Evolutionary conservation across 805 yeast genomes (phyloP), one percentile per base, ranked within the genome.

Genomic region (Candida pseudofarinosa): DNA sequence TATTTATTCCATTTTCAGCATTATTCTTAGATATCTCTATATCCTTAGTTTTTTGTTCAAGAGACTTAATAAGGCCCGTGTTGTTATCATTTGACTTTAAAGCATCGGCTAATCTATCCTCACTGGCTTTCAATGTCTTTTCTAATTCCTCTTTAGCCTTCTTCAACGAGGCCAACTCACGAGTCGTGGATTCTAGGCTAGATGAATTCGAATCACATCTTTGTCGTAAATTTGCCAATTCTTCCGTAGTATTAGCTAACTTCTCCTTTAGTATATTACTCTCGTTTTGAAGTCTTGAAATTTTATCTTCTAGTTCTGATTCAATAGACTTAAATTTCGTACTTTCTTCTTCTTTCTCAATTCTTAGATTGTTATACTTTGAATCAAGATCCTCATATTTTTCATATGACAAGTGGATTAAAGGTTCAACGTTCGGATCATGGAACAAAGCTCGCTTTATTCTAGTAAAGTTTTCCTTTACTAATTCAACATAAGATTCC

Each of bases 1-100:
- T 89, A 57, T 89, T 89, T 40, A 90, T 83, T 3, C 96, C 97
- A 45, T 80, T 83, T 54, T 90, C 97, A 1, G 91, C 85, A 49
- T 77, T 82, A 19, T 71, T 71, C 51, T 80, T 83, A 10, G 73
- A 76, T 6, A 58, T 60, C 35, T 65, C 71, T 5, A 65, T 42
- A 1, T 55, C 45, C 3, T 55, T 56, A 13, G 73, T 51, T 45
- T 69, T 69, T 2, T 46, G 45, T 33, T 61, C 60, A 14, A 74
- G 49, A 14, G 55, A 53, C 26, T 60, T 62, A 14, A 62, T 37
- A 0, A 56, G 39, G 10, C 59, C 70, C 4, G 51, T 58, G 8
- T 63, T 48, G 1, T 47, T 34, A 1, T 53, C 48, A 15, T 56
- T 51, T 35, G 55, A 52, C 44, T 65, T 67, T 19, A 56, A 46